Conservation (phyloP, 192 early-diverging fungal species). For the Coemansia sp. region DNA sequence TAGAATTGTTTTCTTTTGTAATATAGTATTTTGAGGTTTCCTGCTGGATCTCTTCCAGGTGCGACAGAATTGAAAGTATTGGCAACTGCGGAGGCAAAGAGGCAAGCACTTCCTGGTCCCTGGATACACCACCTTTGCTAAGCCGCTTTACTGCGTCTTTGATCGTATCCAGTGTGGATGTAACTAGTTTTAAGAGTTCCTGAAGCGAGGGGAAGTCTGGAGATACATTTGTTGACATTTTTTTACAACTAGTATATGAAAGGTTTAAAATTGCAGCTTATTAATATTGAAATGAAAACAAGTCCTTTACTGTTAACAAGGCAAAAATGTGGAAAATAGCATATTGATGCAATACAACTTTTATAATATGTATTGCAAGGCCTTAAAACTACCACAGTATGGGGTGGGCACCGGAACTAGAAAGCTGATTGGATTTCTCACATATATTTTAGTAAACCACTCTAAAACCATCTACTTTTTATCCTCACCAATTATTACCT, state of each 20-base stretch:
- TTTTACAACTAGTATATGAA: background rate
- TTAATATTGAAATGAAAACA: no score
- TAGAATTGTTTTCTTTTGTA: background rate
- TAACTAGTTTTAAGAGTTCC: conserved; percentile 11
- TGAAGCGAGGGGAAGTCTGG: conserved; percentile 27
- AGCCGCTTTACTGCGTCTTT: conserved; percentile 24
- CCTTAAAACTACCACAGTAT: no score
- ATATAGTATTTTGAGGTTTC: conserved; percentile 12
- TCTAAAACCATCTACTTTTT: no score
- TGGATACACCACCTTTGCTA: conserved; percentile 41
- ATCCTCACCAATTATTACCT: background rate
- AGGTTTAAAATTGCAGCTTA: no score
- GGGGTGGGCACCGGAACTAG: no score
- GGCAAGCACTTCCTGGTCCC: conserved; percentile 20
- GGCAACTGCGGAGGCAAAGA: conserved; percentile 12
- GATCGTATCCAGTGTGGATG: conserved; percentile 8
- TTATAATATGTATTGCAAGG: no score
- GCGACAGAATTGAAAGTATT: conserved; percentile 6
- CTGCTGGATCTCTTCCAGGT: conserved; percentile 20
- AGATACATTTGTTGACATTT: conserved; percentile 13
- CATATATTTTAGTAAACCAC: no score
- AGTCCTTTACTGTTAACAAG: background rate
- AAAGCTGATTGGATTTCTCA: no score
- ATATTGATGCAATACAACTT: no score
- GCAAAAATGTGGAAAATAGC: conserved; percentile 14